Base-by-base conservation (phyloP, 345 rosid species). In the Rhizophora mangle region DNA sequence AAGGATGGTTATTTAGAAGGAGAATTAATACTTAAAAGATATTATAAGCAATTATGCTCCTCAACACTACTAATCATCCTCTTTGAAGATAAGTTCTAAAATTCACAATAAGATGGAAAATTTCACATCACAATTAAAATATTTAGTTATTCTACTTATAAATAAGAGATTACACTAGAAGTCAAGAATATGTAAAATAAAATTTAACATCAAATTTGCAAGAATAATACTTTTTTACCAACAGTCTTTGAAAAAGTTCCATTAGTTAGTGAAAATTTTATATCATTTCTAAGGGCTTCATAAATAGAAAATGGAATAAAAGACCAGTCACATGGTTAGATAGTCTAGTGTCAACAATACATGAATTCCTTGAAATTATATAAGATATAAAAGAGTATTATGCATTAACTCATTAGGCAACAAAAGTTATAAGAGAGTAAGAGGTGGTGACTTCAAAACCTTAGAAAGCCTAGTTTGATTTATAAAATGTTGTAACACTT, bases 51-150 rank as follows among this genome's bases (percentile, higher is more conserved):
- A 8, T 34, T 62, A 18, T 1, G 0, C 21, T 60, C 20, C 15
- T 20, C 47, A 63, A 39, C 73, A 68, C 18, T 68, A 24, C 24
- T 51, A 68, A 68, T 62, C 64, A n/a, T 69, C 64, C 24, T 56
- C 71, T 3, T 19, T 0, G 16, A 63, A 47, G 18, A 4, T 13
- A 20, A 7, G 11, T 53, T 49, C 15, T 53, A 32, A 68, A 63
- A 54, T 10, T 1, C 46, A 68, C 43, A 30, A 13, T 13, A 16
- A 15, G 30, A 37, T 2, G 26, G 9, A 2, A 62, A 43, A 63
- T 21, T 26, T 8, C 0, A 30, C 53, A 10, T 1, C 3, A 31
- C 63, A 62, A 27, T 74, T 68, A 2, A 30, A 9, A 15, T 69
- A 73, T 5, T 30, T 21, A 7, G 69, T 56, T 1, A 63, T 39